Evolutionary conservation across 2,329 filamentous ascomycete genomes (phyloP).

Genomic region (Alternaria gansuensis): DNA sequence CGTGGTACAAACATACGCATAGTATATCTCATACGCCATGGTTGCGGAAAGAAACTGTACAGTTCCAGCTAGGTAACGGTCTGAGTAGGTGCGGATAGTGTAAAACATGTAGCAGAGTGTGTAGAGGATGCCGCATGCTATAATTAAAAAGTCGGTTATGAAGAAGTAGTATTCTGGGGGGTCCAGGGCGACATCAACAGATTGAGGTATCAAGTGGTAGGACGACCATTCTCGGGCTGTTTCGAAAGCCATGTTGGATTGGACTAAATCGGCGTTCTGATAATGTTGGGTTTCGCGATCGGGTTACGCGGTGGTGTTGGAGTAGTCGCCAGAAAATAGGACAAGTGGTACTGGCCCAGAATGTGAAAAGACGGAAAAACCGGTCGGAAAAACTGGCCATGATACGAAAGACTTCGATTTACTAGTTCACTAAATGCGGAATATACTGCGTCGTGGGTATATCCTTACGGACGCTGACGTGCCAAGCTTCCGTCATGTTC

Average conservation of each 20-base stretch:
- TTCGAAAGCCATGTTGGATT: conserved; percentile 42
- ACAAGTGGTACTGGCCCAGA: neutral
- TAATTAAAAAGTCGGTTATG: conserved; percentile 54
- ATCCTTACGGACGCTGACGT: conserved; percentile 20
- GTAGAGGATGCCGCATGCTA: conserved; percentile 53
- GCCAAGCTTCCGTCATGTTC: conserved; percentile 38
- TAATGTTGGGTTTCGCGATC: neutral
- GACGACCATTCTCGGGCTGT: conserved; percentile 48
- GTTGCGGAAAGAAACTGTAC: conserved; percentile 42
- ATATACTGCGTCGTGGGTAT: conserved; percentile 1
- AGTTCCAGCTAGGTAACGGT: conserved; percentile 48
- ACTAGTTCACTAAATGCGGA: conserved; percentile 3
- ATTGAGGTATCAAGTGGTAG: conserved; percentile 62
- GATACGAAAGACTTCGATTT: conserved; percentile 3
- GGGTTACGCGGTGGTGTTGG: neutral
- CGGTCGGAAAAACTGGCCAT: neutral
- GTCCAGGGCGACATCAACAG: conserved; percentile 56
- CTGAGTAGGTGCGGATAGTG: conserved; percentile 49
- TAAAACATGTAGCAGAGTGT: conserved; percentile 56
- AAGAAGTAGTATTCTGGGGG: conserved; percentile 54
- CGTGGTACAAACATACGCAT: conserved; percentile 50
- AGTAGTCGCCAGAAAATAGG: neutral
- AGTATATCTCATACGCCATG: conserved; percentile 56
- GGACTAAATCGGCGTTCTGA: neutral
- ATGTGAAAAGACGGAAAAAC: neutral